These are phyloP conservation scores for Tricholoma sp. DNA, from an alignment of 768 basidiomycete species.

Conservation along the genomic window DNA sequence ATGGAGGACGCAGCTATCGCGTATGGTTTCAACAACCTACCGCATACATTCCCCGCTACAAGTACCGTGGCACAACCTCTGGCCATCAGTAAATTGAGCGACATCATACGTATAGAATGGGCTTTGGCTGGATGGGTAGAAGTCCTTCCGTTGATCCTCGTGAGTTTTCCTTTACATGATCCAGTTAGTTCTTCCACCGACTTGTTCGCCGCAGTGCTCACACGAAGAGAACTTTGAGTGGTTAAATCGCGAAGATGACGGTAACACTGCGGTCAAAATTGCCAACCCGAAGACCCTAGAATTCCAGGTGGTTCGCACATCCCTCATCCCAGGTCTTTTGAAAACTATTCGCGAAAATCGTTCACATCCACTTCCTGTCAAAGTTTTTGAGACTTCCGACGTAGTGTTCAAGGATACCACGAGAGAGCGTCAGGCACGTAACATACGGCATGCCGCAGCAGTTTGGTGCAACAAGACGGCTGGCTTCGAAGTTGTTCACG, in stretches of 20 bases:
- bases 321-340: slow-evolving; percentile 90
- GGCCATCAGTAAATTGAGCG: slow-evolving; percentile 83
- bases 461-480: slow-evolving; percentile 97
- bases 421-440: slow-evolving; percentile 80
- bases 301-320: slow-evolving; percentile 97
- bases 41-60: slow-evolving; percentile 86
- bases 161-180: slow-evolving; percentile 31
- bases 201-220: slow-evolving; percentile 63
- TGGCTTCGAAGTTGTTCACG: slow-evolving; percentile 95
- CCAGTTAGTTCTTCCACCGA: neutral
- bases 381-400: slow-evolving; percentile 91
- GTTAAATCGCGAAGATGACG: slow-evolving; percentile 84
- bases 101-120: slow-evolving; percentile 87
- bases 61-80: slow-evolving; percentile 94
- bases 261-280: slow-evolving; percentile 78
- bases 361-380: slow-evolving; percentile 86
- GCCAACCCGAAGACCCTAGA: slow-evolving; percentile 97
- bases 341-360: slow-evolving; percentile 98
- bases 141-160: slow-evolving; percentile 89
- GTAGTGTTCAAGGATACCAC: slow-evolving; percentile 82
- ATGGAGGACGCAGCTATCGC: slow-evolving; percentile 98
- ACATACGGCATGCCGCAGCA: slow-evolving; percentile 83
- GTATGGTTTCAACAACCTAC: slow-evolving; percentile 96
- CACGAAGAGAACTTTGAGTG: slow-evolving; percentile 98
- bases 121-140: slow-evolving; percentile 95